A percentile compares a stretch with the other conserved stretches of the same genome.
These are phyloP conservation scores for Haberlea rhodopensis DNA, from an alignment of 257 asterid species.

Conservation along the genomic window DNA sequence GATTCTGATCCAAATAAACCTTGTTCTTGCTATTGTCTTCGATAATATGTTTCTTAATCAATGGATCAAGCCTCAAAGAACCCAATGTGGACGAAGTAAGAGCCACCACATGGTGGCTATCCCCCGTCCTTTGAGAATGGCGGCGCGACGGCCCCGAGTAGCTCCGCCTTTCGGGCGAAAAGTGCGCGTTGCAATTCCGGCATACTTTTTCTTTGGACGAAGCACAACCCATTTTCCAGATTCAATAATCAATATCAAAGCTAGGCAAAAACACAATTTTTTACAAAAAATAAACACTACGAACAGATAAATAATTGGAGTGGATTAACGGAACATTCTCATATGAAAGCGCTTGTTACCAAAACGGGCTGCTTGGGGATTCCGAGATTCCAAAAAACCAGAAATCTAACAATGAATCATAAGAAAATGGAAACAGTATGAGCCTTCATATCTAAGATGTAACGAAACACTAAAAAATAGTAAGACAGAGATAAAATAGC, in stretches of 20 bases:
- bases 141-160: slow-evolving; percentile 59
- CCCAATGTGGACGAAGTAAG: slow-evolving; percentile 91
- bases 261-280: background rate
- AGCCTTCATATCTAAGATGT: slow-evolving; percentile 26
- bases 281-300: background rate
- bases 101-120: slow-evolving; percentile 57
- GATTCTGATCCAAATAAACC: slow-evolving; percentile 32
- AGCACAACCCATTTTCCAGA: slow-evolving; percentile 72
- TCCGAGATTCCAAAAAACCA: slow-evolving; percentile 27
- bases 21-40: slow-evolving; percentile 23
- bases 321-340: slow-evolving; percentile 43
- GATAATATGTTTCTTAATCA: slow-evolving; percentile 20
- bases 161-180: slow-evolving; percentile 77
- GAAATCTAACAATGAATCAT: slow-evolving; percentile 16
- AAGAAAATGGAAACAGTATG: slow-evolving; percentile 29
- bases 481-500: slow-evolving; percentile 13
- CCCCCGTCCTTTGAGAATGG: slow-evolving; percentile 42
- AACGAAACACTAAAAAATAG: slow-evolving; percentile 10
- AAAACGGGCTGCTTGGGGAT: slow-evolving; percentile 33
- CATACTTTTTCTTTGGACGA: slow-evolving; percentile 66
- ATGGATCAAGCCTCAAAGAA: slow-evolving; percentile 66
- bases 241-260: background rate
- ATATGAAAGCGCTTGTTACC: slow-evolving; percentile 40
- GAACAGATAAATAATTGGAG: slow-evolving; percentile 34
- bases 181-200: slow-evolving; percentile 54